phyloP scores from a whole-genome alignment of 2,329 filamentous ascomycete genomes.

The Penicillium brasilianum region DNA sequence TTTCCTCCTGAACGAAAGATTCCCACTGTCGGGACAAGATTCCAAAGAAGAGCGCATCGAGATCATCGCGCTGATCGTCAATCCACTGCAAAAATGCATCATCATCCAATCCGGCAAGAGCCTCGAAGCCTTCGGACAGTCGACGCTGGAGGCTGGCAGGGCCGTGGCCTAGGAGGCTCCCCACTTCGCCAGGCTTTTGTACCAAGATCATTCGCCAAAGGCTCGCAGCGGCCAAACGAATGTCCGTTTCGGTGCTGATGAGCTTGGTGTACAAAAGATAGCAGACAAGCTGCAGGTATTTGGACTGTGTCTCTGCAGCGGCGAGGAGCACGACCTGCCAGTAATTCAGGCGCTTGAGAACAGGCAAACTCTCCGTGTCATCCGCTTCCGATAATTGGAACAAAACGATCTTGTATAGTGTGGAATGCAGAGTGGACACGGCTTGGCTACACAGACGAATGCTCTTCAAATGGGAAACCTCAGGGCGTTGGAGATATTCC shows the following conservation, averaged over 20 bases:
- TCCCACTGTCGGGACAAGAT: conserved; percentile 85
- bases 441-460: conserved; percentile 91
- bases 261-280: conserved; percentile 92
- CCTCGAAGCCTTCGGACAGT: conserved; percentile 77
- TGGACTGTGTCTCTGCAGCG: conserved; percentile 76
- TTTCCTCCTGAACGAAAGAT: conserved; percentile 81
- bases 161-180: conserved; percentile 72
- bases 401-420: conserved; percentile 78
- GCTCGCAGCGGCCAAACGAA: conserved; percentile 78
- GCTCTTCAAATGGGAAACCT: conserved; percentile 79
- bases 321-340: conserved; percentile 93
- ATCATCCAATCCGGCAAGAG: conserved; percentile 85
- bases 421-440: conserved; percentile 73
- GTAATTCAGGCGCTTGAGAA: conserved; percentile 86
- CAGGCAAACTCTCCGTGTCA: conserved; percentile 68
- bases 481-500: conserved; percentile 86
- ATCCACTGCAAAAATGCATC: conserved; percentile 88
- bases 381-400: conserved; percentile 84
- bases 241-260: conserved; percentile 68
- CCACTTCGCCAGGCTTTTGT: conserved; percentile 85
- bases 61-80: conserved; percentile 75
- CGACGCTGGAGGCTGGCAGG: conserved; percentile 72
- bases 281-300: conserved; percentile 83
- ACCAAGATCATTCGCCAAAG: conserved; percentile 92
- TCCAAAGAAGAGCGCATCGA: conserved; percentile 83